Base-by-base conservation (phyloP, 148 eudicot genomes). In the Fagopyrum homotropicum region DNA sequence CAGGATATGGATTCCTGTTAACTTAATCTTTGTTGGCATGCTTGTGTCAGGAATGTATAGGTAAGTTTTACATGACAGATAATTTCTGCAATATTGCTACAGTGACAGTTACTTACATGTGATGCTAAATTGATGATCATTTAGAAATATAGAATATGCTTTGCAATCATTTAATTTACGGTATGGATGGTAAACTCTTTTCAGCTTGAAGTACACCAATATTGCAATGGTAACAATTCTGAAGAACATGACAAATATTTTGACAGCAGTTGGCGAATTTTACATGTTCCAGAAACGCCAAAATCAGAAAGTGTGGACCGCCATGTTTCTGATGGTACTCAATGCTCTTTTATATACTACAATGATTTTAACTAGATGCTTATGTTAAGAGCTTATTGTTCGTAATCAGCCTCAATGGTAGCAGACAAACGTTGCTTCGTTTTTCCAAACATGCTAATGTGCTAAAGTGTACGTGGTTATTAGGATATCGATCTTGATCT, bases 21-120 rank as follows among this genome's bases (percentile, higher is more conserved):
- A 92, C 75, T 14, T 92, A 45, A 88, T 92, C 78, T 92, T 92
- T 76, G 86, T 92, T 75, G 94, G 92, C 79, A 92, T 92, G 94
- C 97, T 92, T 79, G 88, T 89, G 69, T 88, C 97, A 70, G 88
- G 97, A 78, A 92, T 92, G 97, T 92, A 85, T 77, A 92, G 97
- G 97, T 92, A 84, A 55, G 79, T 76, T 35, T 66, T 43, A 29
- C 69, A 11, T 22, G 66, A 29, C 14, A 26, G 26, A 22, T 35
- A 60, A 60, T 60, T 22, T 22, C 69, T 29, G 16, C 5, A 63
- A 7, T 43, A 30, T 63, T 63, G 12, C 40, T 6, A 19, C 7
- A 2, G 5, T 19, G 35, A 59, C 8, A 59, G 43, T 66, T 66
- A 8, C 43, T 43, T 43, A 46, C 71, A 40, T 14, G 30, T 12